These are phyloP conservation scores for Chytridium lagenaria DNA, from an alignment of 371 early-diverging fungal genomes.

Conservation along the genomic window DNA sequence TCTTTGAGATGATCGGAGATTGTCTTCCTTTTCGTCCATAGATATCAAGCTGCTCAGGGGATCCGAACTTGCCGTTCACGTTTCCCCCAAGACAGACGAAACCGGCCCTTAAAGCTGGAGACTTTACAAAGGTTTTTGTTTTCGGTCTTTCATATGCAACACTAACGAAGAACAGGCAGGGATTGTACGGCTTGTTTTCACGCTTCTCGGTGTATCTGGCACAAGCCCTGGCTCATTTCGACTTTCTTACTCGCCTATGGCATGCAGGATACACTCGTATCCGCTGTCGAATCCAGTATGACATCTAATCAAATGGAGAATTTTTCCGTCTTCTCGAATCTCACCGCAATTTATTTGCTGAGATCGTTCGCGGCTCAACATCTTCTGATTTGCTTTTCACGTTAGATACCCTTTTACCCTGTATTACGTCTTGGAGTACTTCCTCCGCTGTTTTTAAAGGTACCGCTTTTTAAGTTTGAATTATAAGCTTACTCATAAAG, in stretches of 20 bases:
- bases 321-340: too few species aligned
- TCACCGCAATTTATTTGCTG: too few species aligned
- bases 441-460: slow-evolving; percentile 31
- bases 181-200: slow-evolving; percentile 27
- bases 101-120: too few species aligned
- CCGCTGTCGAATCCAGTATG: too few species aligned
- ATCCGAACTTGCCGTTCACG: too few species aligned
- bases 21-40: too few species aligned
- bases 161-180: slow-evolving; percentile 25
- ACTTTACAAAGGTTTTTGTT: slow-evolving; percentile 34
- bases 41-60: too few species aligned
- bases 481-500: slow-evolving; percentile 4
- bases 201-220: slow-evolving; percentile 28
- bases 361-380: slow-evolving; percentile 31
- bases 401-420: slow-evolving; percentile 35
- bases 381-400: slow-evolving; percentile 32
- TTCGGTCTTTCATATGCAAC: background rate
- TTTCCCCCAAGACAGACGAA: too few species aligned
- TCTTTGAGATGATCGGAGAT: too few species aligned
- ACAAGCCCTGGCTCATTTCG: slow-evolving; percentile 26
- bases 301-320: too few species aligned
- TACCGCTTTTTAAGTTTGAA: background rate
- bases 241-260: slow-evolving; percentile 19
- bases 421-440: slow-evolving; percentile 21
- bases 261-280: slow-evolving; percentile 33